Evolutionary conservation across 352 stramenopile species (phyloP).

Genomic region (Pseudoperonospora humuli): DNA sequence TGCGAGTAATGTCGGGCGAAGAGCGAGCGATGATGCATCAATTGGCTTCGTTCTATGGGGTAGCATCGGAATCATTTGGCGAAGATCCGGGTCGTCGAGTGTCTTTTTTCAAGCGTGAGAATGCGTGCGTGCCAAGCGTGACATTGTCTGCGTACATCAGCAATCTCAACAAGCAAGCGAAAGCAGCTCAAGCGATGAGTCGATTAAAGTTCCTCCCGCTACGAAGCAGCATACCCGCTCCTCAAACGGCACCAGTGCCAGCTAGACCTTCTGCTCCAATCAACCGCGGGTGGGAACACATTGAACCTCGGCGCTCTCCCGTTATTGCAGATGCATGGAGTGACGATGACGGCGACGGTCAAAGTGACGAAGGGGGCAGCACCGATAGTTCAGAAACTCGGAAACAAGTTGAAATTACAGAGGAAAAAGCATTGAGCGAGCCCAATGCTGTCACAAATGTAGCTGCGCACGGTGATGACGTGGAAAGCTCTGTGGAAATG

Average conservation of each 20-base stretch:
- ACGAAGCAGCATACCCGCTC: slow-evolving; percentile 19
- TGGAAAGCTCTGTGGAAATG: neutral
- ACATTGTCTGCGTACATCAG: slow-evolving; percentile 50
- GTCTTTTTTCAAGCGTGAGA: slow-evolving; percentile 69
- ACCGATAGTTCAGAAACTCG: slow-evolving; percentile 4
- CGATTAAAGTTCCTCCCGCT: slow-evolving; percentile 57
- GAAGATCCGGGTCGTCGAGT: slow-evolving; percentile 61
- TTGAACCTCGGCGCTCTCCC: slow-evolving; percentile 33
- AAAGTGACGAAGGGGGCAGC: slow-evolving; percentile 13
- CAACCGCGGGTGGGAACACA: slow-evolving; percentile 67
- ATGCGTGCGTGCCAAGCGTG: slow-evolving; percentile 38
- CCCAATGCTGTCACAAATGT: neutral
- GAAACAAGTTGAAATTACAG: slow-evolving; percentile 8
- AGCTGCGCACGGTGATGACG: slow-evolving; percentile 4
- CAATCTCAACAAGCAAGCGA: slow-evolving; percentile 23
- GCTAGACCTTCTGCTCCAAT: slow-evolving; percentile 26
- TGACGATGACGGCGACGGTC: slow-evolving; percentile 46
- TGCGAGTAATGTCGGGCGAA: slow-evolving; percentile 64
- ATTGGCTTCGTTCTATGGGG: slow-evolving; percentile 51
- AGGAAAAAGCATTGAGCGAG: slow-evolving; percentile 4
- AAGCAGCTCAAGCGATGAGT: slow-evolving; percentile 20
- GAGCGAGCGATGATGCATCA: slow-evolving; percentile 71
- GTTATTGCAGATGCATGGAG: slow-evolving; percentile 68
- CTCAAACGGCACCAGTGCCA: slow-evolving; percentile 10
- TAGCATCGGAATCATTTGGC: slow-evolving; percentile 70